Conservation (phyloP, 495 filamentous ascomycete genomes). For the Daldinia childiae region DNA sequence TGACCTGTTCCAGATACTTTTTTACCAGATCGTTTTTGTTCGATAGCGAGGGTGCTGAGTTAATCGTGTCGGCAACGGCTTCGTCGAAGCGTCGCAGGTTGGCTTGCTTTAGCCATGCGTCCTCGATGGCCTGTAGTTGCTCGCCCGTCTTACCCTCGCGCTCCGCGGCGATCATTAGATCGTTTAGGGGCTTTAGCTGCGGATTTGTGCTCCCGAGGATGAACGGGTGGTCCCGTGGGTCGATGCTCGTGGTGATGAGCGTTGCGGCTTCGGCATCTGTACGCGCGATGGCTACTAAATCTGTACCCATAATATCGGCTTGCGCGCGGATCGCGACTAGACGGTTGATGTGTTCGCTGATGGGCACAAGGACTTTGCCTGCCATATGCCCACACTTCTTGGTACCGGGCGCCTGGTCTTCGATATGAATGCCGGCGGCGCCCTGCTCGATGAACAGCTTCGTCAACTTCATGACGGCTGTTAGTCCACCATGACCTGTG, state of each 20-base stretch:
- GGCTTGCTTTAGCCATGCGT: constrained; percentile 84
- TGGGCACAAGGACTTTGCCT: constrained; percentile 96
- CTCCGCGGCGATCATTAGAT: constrained; percentile 91
- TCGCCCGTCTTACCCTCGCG: constrained; percentile 80
- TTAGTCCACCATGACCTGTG: constrained; percentile 95
- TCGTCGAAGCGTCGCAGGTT: constrained; percentile 90
- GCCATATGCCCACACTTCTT: constrained; percentile 99
- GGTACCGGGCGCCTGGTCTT: constrained; percentile 97
- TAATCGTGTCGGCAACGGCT: constrained; percentile 85
- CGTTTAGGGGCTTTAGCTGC: constrained; percentile 81
- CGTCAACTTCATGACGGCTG: constrained; percentile 98
- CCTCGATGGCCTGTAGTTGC: constrained; percentile 90
- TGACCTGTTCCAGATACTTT: constrained; percentile 70
- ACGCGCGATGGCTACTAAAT: constrained; percentile 89
- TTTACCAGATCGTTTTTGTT: constrained; percentile 73
- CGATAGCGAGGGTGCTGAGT: constrained; percentile 59
- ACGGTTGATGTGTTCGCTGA: constrained; percentile 98
- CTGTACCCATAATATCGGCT: constrained; percentile 96
- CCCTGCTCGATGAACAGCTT: constrained; percentile 98
- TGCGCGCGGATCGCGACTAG: constrained; percentile 96
- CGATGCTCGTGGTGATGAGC: constrained; percentile 95
- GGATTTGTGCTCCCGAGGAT: constrained; percentile 91
- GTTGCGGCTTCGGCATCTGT: constrained; percentile 98
- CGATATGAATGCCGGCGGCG: constrained; percentile 97
- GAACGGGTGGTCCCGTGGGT: constrained; percentile 92